Conservation (phyloP, 768 basidiomycete genomes). For the Amylocystis lapponica region DNA sequence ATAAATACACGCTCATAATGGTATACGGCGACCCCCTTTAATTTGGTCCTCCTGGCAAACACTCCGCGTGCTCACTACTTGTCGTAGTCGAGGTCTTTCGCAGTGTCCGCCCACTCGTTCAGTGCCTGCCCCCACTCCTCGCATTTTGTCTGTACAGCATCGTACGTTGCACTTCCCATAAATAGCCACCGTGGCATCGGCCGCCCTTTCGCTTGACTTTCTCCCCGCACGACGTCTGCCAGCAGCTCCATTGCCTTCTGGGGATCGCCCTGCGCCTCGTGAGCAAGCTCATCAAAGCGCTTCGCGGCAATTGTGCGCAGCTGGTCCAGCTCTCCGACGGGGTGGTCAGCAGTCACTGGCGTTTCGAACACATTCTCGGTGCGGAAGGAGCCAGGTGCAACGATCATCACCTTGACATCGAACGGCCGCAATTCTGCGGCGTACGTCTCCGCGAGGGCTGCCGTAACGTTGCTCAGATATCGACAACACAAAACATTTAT, state of each 20-base stretch:
- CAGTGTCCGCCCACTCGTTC: conserved; percentile 50
- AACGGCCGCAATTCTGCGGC: conserved; percentile 48
- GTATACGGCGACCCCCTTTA: too few relatives aligned
- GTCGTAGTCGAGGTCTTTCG: conserved; percentile 23
- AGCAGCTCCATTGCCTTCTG: conserved; percentile 49
- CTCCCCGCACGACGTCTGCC: conserved; percentile 41
- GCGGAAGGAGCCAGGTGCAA: conserved; percentile 55
- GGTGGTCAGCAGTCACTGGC: conserved; percentile 24
- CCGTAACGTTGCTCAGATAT: not conserved
- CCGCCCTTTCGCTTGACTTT: conserved; percentile 43
- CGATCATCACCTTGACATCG: conserved; percentile 50
- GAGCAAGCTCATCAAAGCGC: conserved; percentile 32
- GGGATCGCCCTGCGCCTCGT: conserved; percentile 50
- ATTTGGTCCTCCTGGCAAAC: too few relatives aligned
- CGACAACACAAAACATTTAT: not conserved
- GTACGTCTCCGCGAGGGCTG: conserved; percentile 53
- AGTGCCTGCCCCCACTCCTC: conserved; percentile 37
- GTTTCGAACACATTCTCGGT: conserved; percentile 49
- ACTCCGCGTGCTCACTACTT: too few relatives aligned
- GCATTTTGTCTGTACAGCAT: conserved; percentile 45
- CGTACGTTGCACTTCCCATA: conserved; percentile 48
- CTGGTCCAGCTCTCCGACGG: conserved; percentile 47
- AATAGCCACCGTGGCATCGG: conserved; percentile 44
- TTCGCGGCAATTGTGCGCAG: conserved; percentile 29
- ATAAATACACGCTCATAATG: too few relatives aligned